A percentile compares a stretch with the other conserved stretches of the same genome.
Evolutionary conservation across 306 rosid genomes (phyloP).

Genomic region (Vigna mungo): DNA sequence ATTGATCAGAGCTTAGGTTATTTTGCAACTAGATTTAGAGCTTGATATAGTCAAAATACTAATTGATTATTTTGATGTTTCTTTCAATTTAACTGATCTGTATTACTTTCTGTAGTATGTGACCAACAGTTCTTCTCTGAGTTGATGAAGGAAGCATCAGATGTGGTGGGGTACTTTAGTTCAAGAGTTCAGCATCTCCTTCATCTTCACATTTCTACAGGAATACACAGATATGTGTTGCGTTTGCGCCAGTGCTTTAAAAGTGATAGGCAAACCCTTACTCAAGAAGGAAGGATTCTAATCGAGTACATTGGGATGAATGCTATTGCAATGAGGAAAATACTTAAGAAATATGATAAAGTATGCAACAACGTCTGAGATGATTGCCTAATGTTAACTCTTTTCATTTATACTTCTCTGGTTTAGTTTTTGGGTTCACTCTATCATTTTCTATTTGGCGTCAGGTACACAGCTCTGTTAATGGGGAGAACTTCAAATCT

Average conservation of each 20-base stretch:
- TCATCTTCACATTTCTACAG: conserved; percentile 77
- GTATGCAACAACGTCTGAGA: conserved; percentile 54
- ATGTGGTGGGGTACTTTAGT: conserved; percentile 69
- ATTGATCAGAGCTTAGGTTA: conserved; percentile 21
- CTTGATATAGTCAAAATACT: conserved; percentile 7
- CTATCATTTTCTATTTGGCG: conserved; percentile 33
- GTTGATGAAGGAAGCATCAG: conserved; percentile 86
- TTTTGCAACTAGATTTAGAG: conserved; percentile 24
- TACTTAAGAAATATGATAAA: conserved; percentile 94
- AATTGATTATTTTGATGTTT: not conserved
- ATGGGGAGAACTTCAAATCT: conserved; percentile 75
- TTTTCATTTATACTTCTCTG: conserved; percentile 34
- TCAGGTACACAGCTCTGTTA: conserved; percentile 78
- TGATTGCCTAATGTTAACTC: not conserved
- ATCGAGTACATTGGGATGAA: conserved; percentile 88
- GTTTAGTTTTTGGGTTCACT: conserved; percentile 15
- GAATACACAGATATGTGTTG: conserved; percentile 72
- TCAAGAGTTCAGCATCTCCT: conserved; percentile 81
- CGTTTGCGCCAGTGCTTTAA: conserved; percentile 68
- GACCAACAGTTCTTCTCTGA: conserved; percentile 82
- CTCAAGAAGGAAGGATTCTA: conserved; percentile 73
- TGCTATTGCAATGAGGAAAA: conserved; percentile 83
- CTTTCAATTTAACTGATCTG: not conserved
- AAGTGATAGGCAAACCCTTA: conserved; percentile 64
- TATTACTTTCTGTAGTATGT: conserved; percentile 52